These are phyloP conservation scores for Podospora comata DNA, from an alignment of 495 filamentous ascomycete genomes.

Conservation along the genomic window DNA sequence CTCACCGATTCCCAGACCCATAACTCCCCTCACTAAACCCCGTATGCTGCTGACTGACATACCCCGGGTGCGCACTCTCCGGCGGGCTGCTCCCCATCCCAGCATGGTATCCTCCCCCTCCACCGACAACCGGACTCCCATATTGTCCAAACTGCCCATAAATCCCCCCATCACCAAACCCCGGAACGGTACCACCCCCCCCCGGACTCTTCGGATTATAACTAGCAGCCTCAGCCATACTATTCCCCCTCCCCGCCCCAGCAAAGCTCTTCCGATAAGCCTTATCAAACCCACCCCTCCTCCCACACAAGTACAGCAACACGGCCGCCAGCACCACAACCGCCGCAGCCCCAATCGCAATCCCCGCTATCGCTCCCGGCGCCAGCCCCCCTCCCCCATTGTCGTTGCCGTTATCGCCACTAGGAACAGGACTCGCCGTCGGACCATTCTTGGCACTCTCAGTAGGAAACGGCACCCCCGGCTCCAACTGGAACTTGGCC, in stretches of 20 bases:
- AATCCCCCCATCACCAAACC: constrained; percentile 2
- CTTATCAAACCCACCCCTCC: constrained; percentile 36
- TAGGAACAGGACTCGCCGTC: neutral
- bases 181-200: constrained; percentile 20
- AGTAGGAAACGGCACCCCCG: constrained; percentile 39
- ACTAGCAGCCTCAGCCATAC: constrained; percentile 24
- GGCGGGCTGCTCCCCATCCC: neutral
- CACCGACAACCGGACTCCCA: neutral
- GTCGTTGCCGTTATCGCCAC: constrained; percentile 10
- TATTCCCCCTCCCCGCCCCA: neutral
- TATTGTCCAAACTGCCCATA: neutral
- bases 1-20: neutral
- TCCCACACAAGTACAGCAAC: constrained; percentile 44
- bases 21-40: neutral
- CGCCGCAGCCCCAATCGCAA: constrained; percentile 44
- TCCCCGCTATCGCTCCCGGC: constrained; percentile 47
- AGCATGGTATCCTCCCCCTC: neutral
- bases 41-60: neutral
- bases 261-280: constrained; percentile 26
- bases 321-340: constrained; percentile 37
- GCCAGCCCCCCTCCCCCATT: constrained; percentile 17
- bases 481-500: constrained; percentile 34
- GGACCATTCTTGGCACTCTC: constrained; percentile 20
- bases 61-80: neutral
- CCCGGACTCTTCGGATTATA: constrained; percentile 33